Evolutionary conservation across 768 basidiomycete species (phyloP), one percentile per base, ranked within the genome.

Genomic region (Coprinellus micaceus): DNA sequence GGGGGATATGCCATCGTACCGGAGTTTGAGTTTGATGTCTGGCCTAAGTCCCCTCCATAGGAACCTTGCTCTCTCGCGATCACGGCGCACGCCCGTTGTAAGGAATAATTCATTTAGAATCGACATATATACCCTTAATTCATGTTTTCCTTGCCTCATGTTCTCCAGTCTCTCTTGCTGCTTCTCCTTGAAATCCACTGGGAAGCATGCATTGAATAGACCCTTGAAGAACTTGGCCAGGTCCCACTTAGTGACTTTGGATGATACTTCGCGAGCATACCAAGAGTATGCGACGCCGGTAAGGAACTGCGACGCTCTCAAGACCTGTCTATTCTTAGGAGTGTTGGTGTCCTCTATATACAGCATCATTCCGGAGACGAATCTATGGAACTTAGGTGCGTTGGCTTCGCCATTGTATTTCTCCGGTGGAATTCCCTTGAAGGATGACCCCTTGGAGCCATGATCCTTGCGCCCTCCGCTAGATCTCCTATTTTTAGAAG

Each of bases 171-270:
- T 66, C 5, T 64, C 58, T 0, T 64, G 30, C 56, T 69, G 70
- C 24, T 69, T 45, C 19, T 63, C 39, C 1, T 56, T 36, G 44
- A 65, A 71, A 22, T 70, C 60, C 0, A 67, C 44, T 0, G 72
- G 73, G 55, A 74, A 75, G 25, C 70, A 70, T 21, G 65, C 67
- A n/a, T 73, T 63, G 48, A 72, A 73, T 13, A 75, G 25, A 22
- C 63, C 68, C 0, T 39, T 29, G 47, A 71, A 69, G 58, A 73
- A 71, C 2, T 58, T 22, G 25, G 58, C 37, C 0, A 72, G 21
- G 1, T 11, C 57, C 69, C 71, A 75, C 0, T 56, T 29, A 12
- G 61, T 47, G 0, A 62, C 51, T 3, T 63, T 61, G 1, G 55
- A 51, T 0, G 70, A 56, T 0, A 74, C 69, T 17, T 67, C 60